phyloP scores from a whole-genome alignment of 176 grass and related monocot species.

The Dactylis glomerata region DNA sequence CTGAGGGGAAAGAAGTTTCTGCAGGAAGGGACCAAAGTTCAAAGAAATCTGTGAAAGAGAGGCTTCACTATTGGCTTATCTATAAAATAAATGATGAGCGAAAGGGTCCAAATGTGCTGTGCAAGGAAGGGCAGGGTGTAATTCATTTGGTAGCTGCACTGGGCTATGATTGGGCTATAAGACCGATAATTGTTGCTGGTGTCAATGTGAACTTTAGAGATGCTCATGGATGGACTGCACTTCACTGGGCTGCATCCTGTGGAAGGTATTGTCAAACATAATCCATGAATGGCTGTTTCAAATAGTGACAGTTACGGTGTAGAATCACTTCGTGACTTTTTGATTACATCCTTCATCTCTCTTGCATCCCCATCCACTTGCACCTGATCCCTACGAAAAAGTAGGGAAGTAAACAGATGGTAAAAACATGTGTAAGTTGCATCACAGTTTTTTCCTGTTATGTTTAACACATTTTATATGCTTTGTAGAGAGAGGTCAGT shows the following conservation, averaged over 20 bases:
- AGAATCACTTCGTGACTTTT: neutral
- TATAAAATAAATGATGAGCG: conserved; percentile 76
- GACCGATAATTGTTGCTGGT: conserved; percentile 73
- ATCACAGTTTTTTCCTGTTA: neutral
- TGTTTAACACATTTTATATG: neutral
- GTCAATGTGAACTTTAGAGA: conserved; percentile 98
- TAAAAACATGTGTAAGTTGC: conserved; percentile 2
- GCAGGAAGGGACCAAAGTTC: conserved; percentile 43
- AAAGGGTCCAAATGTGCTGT: conserved; percentile 89
- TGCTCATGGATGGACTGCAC: conserved; percentile 92
- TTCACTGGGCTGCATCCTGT: conserved; percentile 96
- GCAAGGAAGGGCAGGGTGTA: conserved; percentile 89
- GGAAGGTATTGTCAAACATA: conserved; percentile 61
- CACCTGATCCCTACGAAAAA: neutral
- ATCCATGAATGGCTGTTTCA: conserved; percentile 12
- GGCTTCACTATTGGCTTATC: conserved; percentile 77
- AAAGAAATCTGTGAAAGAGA: conserved; percentile 88
- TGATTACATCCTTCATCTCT: neutral
- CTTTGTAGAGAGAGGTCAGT: conserved; percentile 71
- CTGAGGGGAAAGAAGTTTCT: conserved; percentile 38
- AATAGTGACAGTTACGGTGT: neutral
- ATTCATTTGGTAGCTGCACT: conserved; percentile 95
- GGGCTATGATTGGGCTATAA: conserved; percentile 96
- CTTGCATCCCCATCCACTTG: neutral
- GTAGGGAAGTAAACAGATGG: neutral